Base-by-base conservation (phyloP, 2,329 filamentous ascomycete genomes). In the Colletotrichum shisoi region DNA sequence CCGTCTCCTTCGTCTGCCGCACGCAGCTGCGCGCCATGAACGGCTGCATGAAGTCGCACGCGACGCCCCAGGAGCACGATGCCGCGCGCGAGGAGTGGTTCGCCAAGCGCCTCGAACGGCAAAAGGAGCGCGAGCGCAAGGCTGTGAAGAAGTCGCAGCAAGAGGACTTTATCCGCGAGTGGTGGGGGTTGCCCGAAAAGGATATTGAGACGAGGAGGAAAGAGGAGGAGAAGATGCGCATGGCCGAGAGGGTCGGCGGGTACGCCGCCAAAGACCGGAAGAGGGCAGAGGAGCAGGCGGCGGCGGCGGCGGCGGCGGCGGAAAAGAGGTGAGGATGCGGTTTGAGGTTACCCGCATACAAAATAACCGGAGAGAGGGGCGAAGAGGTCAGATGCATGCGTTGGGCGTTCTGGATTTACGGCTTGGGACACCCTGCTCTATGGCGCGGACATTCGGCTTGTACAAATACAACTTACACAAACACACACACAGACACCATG, bases 51-150 rank as follows among this genome's bases (percentile, higher is more conserved):
- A 84, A 94, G 72, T 79, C 84, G 63, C 91, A 96, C 80, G 94
- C 94, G 62, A 96, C 92, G 70, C 91, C 89, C 70, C 88, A 86
- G 62, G 92, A 96, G 77, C 87, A 96, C 78, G 95, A 99, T 80
- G 89, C 88, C 27, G 95, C 95, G 70, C 84, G 95, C 59, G 91
- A 93, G 78, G 93, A 98, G 76, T 99, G 95, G 95, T 98, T 98
- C 78, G 87, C 88, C 58, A 84, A 87, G 70, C 85, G 92, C 58
- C 83, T 92, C 72, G 87, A 93, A 80, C 84, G 94, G 63, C 85
- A 88, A 72, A 81, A 81, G 64, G 87, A 90, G 77, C 81, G 88
- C 44, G 89, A 93, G 77, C 83, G 84, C 69, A 88, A 89, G 73
- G 83, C 85, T 62, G 80, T 80, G 67, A 81, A 87, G 72, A 85